phyloP scores from a whole-genome alignment of 257 asterid species.

The Solanum rostratum region DNA sequence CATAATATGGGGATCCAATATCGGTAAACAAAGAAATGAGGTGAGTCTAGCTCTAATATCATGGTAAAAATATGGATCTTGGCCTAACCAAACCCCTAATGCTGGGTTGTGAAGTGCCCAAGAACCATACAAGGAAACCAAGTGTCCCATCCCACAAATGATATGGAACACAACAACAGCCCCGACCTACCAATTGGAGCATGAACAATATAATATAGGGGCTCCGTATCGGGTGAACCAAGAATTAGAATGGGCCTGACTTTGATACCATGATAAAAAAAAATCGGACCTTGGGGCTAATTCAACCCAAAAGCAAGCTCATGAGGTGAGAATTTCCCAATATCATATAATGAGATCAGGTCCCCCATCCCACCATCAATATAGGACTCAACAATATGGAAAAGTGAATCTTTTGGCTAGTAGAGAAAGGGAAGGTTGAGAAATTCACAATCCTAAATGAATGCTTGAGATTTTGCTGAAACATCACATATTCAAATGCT shows the following conservation, averaged over 20 bases:
- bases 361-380: background rate
- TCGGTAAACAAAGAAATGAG: too few relatives aligned
- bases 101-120: too few relatives aligned
- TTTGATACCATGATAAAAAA: background rate
- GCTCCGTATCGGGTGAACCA: too few relatives aligned
- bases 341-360: background rate
- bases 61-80: too few relatives aligned
- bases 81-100: too few relatives aligned
- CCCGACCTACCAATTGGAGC: too few relatives aligned
- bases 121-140: too few relatives aligned
- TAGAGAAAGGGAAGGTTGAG: background rate
- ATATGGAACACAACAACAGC: too few relatives aligned
- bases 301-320: background rate
- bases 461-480: background rate
- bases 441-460: background rate
- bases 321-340: background rate
- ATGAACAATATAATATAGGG: too few relatives aligned
- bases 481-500: background rate
- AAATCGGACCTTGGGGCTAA: background rate
- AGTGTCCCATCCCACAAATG: too few relatives aligned
- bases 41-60: background rate
- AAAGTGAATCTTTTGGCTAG: background rate
- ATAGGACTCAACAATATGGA: background rate
- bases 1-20: too few relatives aligned
- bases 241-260: background rate